These are phyloP conservation scores for Pseudogymnoascus sp. DNA, from an alignment of 2,329 filamentous ascomycete genomes.

Conservation along the genomic window DNA sequence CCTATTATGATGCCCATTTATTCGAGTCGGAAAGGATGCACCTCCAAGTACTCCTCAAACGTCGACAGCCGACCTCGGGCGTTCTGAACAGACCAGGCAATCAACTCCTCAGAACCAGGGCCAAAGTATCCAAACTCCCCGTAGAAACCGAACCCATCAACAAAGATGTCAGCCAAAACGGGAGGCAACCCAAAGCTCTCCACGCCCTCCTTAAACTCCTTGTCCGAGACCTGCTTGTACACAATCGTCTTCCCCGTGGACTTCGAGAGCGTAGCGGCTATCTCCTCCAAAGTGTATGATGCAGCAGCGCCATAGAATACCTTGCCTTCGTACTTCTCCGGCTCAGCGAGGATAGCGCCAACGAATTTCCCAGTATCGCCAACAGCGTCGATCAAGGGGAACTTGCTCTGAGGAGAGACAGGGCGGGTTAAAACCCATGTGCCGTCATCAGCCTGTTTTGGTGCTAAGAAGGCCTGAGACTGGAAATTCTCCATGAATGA, in stretches of 20 bases:
- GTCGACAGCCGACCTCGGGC: constrained; percentile 25
- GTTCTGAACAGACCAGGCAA: constrained; percentile 25
- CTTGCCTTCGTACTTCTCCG: constrained; percentile 35
- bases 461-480: constrained; percentile 13
- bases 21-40: constrained; percentile 18
- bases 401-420: constrained; percentile 19
- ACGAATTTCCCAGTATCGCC: constrained; percentile 25
- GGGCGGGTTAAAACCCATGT: constrained; percentile 14
- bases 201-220: neutral
- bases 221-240: constrained; percentile 8
- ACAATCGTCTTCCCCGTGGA: constrained; percentile 13
- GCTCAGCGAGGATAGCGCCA: constrained; percentile 33
- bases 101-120: constrained; percentile 23
- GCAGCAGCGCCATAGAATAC: constrained; percentile 36
- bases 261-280: constrained; percentile 10
- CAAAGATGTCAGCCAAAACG: constrained; percentile 15
- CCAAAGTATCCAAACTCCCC: constrained; percentile 32
- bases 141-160: constrained; percentile 18
- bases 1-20: neutral
- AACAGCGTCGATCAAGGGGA: constrained; percentile 23
- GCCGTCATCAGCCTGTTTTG: constrained; percentile 16
- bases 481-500: constrained; percentile 33
- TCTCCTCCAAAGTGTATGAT: constrained; percentile 20
- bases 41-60: constrained; percentile 30
- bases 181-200: constrained; percentile 12